phyloP scores from a whole-genome alignment of 495 filamentous ascomycete genomes.

The Symbiotaphrina buchneri region DNA sequence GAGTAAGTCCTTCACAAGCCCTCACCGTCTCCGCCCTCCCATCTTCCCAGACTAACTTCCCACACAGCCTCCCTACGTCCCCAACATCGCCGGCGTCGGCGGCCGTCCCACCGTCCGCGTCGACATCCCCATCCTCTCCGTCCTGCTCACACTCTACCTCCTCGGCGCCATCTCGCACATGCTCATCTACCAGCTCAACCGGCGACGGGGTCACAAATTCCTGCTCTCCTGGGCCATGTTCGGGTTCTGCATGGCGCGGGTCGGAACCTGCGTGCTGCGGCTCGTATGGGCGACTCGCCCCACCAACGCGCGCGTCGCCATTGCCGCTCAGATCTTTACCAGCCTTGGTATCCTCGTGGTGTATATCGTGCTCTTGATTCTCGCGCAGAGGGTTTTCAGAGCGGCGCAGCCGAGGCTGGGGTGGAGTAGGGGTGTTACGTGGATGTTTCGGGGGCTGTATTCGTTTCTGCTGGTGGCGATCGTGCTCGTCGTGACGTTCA shows the following conservation, averaged over 20 bases:
- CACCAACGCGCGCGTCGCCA: conserved; percentile 27
- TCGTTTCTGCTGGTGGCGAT: conserved; percentile 36
- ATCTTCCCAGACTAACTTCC: too few species aligned
- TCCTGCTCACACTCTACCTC: conserved; percentile 45
- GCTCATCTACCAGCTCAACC: conserved; percentile 39
- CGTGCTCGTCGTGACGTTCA: conserved; percentile 42
- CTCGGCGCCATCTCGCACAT: conserved; percentile 35
- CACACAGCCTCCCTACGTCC: conserved; percentile 16
- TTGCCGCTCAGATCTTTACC: conserved; percentile 55
- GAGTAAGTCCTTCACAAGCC: too few species aligned
- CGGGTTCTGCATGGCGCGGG: conserved; percentile 59
- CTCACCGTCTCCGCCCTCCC: too few species aligned
- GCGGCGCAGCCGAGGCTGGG: conserved; percentile 49
- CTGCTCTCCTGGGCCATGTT: conserved; percentile 43
- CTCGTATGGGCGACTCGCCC: conserved; percentile 30
- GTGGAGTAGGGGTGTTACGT: conserved; percentile 28
- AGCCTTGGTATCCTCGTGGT: conserved; percentile 45
- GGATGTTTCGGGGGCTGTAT: conserved; percentile 33
- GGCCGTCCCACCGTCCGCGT: conserved; percentile 26
- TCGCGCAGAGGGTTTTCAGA: conserved; percentile 53
- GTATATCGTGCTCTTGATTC: conserved; percentile 60
- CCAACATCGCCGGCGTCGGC: conserved; percentile 28
- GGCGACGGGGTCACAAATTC: conserved; percentile 37
- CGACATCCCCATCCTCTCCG: conserved; percentile 40
- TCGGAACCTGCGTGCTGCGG: conserved; percentile 38